Percentiles rank a stretch among this genome's conserved stretches.
Conservation (phyloP, 1,284 basidiomycete genomes). For the Bondarzewia mesenterica region DNA sequence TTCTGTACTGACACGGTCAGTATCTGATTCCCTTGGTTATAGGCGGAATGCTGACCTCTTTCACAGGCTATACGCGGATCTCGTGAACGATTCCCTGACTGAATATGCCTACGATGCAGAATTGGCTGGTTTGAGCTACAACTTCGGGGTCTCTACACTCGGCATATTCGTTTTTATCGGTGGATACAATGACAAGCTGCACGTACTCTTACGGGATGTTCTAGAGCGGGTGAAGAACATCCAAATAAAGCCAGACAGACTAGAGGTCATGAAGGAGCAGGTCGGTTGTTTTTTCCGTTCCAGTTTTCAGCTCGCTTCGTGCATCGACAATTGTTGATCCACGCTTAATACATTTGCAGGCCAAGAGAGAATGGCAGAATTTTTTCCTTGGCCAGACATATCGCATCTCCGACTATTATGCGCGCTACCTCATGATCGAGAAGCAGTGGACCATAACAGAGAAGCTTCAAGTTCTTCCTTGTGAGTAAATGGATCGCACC, state of each 20-base stretch:
- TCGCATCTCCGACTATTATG: constrained; percentile 74
- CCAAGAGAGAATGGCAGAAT: constrained; percentile 73
- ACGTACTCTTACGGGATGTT: constrained; percentile 71
- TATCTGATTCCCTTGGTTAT: constrained; percentile 1
- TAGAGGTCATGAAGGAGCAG: constrained; percentile 83
- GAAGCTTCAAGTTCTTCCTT: constrained; percentile 68
- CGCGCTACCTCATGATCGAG: constrained; percentile 63
- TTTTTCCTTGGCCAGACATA: constrained; percentile 85
- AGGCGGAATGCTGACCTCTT: constrained; percentile 8
- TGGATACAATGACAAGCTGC: constrained; percentile 95
- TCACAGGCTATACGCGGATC: constrained; percentile 72
- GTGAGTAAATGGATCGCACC: constrained; percentile 37
- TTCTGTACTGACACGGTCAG: constrained; percentile 56
- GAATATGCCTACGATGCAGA: constrained; percentile 94
- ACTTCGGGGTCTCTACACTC: constrained; percentile 57
- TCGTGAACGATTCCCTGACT: constrained; percentile 84
- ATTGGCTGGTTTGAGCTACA: constrained; percentile 83
- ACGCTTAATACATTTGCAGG: constrained; percentile 24
- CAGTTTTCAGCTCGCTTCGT: neutral
- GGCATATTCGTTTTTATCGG: constrained; percentile 67
- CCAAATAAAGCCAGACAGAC: constrained; percentile 63
- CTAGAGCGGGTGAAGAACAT: constrained; percentile 68
- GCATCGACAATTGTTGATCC: neutral
- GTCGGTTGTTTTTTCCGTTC: constrained; percentile 30
- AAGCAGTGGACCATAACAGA: constrained; percentile 78